Conservation (phyloP, 2,329 filamentous ascomycete species). For the Aureobasidium leucospermi region DNA sequence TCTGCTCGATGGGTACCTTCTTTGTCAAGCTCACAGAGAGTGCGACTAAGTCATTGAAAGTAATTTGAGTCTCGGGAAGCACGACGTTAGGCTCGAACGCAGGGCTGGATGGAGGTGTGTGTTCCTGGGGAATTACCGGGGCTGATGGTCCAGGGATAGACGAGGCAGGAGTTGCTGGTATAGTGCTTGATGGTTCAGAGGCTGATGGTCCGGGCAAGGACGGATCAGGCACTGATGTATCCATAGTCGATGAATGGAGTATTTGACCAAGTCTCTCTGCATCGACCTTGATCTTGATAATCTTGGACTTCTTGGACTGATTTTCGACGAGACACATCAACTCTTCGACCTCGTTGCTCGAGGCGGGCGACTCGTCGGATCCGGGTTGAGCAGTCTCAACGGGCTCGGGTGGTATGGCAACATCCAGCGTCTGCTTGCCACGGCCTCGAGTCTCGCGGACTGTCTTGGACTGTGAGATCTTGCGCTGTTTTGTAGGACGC, state of each 20-base stretch:
- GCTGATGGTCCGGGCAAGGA: no score
- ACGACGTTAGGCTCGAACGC: neutral
- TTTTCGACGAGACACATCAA: neutral
- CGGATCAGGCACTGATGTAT: no score
- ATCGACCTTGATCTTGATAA: neutral
- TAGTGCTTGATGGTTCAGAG: neutral
- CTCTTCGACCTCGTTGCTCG: neutral
- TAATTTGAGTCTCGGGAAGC: neutral
- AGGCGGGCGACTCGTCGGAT: neutral
- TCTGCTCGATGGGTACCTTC: slow-evolving; percentile 21
- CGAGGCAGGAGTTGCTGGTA: neutral
- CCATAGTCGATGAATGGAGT: neutral
- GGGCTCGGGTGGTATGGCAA: neutral
- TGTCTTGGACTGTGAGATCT: neutral
- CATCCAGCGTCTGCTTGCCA: neutral
- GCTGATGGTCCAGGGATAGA: neutral
- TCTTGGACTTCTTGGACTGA: neutral
- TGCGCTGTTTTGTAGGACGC: neutral
- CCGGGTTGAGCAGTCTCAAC: neutral
- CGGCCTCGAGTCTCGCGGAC: neutral
- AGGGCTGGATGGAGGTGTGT: neutral
- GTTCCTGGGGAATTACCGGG: neutral
- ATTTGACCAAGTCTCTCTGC: neutral
- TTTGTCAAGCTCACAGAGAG: slow-evolving; percentile 18
- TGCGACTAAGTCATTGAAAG: neutral